A percentile compares a stretch with the other conserved stretches of the same genome.
These are phyloP conservation scores for Bidens hawaiensis DNA, from an alignment of 140 eudicot species.

Conservation along the genomic window DNA sequence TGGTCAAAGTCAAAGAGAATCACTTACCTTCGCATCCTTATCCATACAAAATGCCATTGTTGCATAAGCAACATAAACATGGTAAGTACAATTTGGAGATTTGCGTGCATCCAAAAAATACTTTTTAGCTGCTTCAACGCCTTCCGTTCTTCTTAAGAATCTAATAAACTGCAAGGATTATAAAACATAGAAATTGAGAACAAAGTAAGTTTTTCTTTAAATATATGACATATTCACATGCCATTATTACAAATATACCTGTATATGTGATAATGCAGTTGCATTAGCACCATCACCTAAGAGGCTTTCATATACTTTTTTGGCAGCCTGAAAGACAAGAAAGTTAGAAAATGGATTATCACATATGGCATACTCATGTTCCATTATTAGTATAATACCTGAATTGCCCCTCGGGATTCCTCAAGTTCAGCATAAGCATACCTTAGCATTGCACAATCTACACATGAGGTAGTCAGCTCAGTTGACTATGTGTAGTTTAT, in stretches of 20 bases:
- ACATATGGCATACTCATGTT: not conserved
- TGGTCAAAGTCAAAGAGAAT: not conserved
- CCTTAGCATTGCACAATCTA: slow-evolving; percentile 85
- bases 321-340: slow-evolving; percentile 60
- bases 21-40: slow-evolving; percentile 87
- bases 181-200: not conserved
- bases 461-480: not conserved
- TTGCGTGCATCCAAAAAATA: slow-evolving; percentile 80
- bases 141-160: slow-evolving; percentile 94
- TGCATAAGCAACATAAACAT: too few species aligned
- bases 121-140: slow-evolving; percentile 92
- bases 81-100: slow-evolving; percentile 90
- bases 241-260: too few species aligned
- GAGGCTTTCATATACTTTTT: slow-evolving; percentile 86
- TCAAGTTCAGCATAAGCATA: slow-evolving; percentile 98
- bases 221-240: too few species aligned
- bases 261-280: slow-evolving; percentile 84
- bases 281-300: slow-evolving; percentile 71
- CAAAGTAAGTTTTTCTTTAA: not conserved
- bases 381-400: slow-evolving; percentile 38
- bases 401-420: slow-evolving; percentile 93
- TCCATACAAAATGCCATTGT: too few species aligned
- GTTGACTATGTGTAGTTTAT: not conserved
- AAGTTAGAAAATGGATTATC: not conserved
- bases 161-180: slow-evolving; percentile 59